These are phyloP conservation scores for Auriscalpium microsporum DNA, from an alignment of 768 basidiomycete genomes.

Conservation along the genomic window DNA sequence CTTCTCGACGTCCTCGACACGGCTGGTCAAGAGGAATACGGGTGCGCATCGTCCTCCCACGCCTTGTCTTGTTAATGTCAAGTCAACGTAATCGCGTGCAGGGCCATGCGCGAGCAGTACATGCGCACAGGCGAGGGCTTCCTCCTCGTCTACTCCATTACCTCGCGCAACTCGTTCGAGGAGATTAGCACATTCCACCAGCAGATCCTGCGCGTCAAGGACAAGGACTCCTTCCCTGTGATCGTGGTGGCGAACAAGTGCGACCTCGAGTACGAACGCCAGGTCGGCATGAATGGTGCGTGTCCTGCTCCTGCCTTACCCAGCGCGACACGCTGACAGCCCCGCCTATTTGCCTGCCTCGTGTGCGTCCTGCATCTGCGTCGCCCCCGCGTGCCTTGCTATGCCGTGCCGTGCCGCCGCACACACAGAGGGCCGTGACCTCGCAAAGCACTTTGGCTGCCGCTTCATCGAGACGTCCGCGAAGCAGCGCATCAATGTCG, in stretches of 20 bases:
- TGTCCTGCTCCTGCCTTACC: conserved; percentile 4
- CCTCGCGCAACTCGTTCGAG: conserved; percentile 95
- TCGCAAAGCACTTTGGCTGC: conserved; percentile 91
- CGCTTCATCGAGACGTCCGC: conserved; percentile 96
- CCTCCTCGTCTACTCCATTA: conserved; percentile 95
- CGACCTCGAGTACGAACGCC: conserved; percentile 91
- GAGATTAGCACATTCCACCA: conserved; percentile 95
- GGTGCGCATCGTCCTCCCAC: conserved; percentile 41
- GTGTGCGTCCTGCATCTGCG: too few species aligned
- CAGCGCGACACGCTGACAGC: not conserved
- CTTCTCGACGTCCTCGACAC: conserved; percentile 95
- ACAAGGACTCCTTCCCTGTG: conserved; percentile 91
- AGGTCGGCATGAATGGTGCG: conserved; percentile 90
- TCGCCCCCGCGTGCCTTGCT: too few species aligned
- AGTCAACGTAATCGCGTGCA: conserved; percentile 22
- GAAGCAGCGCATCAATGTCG: conserved; percentile 93
- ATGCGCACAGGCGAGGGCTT: conserved; percentile 99
- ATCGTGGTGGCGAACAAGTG: conserved; percentile 98
- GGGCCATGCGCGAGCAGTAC: conserved; percentile 98
- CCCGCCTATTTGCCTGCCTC: too few species aligned
- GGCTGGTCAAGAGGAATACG: conserved; percentile 97
- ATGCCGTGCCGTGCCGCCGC: not conserved
- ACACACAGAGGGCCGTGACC: conserved; percentile 83
- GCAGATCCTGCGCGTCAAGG: conserved; percentile 94
- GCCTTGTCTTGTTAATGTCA: too few species aligned